Base-by-base conservation (phyloP, 805 yeast species). In the Zygotorulaspora florentina region DNA sequence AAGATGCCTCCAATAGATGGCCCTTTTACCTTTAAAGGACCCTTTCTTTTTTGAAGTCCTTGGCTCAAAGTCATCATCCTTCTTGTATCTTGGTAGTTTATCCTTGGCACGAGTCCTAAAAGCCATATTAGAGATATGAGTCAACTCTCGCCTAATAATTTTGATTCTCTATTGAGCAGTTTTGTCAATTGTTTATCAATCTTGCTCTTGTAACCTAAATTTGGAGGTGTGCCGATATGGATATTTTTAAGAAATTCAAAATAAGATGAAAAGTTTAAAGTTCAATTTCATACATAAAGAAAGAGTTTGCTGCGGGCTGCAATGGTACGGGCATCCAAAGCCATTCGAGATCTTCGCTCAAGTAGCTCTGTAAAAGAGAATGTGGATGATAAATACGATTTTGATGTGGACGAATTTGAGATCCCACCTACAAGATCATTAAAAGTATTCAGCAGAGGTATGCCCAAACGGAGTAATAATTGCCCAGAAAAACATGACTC, bases 321-420 rank as follows among this genome's bases (percentile, higher is more conserved):
- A 34, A 52, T 47, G 53, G 29, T 46, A 27, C 38, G 27, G 48
- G 28, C 43, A 23, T 31, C 48, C 26, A 31, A 48, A 31, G 42
- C 35, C 11, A 41, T 43, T 15, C 43, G 54, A 42, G 51, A 50
- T 10, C 47, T 51, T 31, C 48, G 62, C 20, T 52, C 58, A 20
- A 51, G 44, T 31, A 35, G 31, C 13, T 39, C 36, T n/a, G 28
- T 30, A n/a, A 38, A 50, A 13, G 51, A 45, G 10, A 41, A 33
- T 10, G 45, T 45, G 11, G 52, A 48, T 36, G 65, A 63, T 10
- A 56, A 58, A 43, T 70, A 66, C 44, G 64, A 73, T 46, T 72
- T 72, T 52, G 74, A 71, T 39, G 48, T 51, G 8, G 48, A 47
- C 26, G 63, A 55, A 44, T 53, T 43, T 42, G 61, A 58, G 15